Conservation (phyloP, 345 rosid species). For the Trapa bicornis region DNA sequence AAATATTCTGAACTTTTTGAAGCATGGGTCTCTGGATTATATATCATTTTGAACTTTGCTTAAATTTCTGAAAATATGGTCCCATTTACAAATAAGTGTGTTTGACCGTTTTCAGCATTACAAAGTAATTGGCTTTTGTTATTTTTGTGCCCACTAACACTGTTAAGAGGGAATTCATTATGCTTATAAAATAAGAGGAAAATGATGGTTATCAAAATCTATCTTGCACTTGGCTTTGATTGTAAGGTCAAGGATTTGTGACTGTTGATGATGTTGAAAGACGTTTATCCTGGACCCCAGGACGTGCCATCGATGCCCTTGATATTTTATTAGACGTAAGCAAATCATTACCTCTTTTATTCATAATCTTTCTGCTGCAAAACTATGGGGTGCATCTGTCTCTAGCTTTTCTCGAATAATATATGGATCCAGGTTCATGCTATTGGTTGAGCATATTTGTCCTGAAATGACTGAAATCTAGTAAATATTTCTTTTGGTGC, state of each 20-base stretch:
- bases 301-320: slow-evolving; percentile 69
- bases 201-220: background rate
- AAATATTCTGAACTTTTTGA: background rate
- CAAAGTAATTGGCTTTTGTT: background rate
- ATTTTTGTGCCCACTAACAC: background rate
- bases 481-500: background rate
- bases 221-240: slow-evolving; percentile 6
- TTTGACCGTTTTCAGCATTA: background rate
- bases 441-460: background rate
- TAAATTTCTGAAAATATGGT: background rate
- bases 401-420: background rate
- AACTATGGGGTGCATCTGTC: background rate
- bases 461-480: background rate
- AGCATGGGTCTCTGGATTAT: background rate
- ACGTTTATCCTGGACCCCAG: slow-evolving; percentile 71
- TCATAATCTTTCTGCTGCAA: background rate
- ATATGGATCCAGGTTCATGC: background rate
- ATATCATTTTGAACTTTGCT: background rate
- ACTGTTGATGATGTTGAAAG: slow-evolving; percentile 70
- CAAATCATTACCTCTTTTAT: background rate
- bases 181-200: background rate
- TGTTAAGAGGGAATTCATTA: background rate
- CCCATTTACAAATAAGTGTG: background rate
- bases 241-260: slow-evolving; percentile 76
- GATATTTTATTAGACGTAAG: slow-evolving; percentile 64